Percentiles rank a stretch among this genome's conserved stretches.
Conservation (phyloP, 495 filamentous ascomycete genomes). For the Trichoderma erinaceum region DNA sequence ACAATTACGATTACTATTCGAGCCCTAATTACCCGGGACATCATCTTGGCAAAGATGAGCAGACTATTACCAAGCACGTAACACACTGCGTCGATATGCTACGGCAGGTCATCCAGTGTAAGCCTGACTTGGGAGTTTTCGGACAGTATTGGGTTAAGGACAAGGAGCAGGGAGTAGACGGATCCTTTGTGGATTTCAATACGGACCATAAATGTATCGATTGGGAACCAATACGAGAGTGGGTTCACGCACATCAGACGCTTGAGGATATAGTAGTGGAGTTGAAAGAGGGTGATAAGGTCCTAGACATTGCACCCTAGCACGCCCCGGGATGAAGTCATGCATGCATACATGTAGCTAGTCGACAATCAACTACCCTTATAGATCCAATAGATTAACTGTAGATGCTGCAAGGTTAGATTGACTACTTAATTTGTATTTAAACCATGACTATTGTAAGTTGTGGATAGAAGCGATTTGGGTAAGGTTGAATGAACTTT, state of each 20-base stretch:
- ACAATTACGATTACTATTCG: conserved; percentile 13
- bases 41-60: not conserved
- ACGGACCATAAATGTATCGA: conserved; percentile 17
- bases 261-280: not conserved
- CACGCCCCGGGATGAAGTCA: not conserved
- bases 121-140: conserved; percentile 23
- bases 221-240: conserved; percentile 9
- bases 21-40: not conserved
- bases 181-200: conserved; percentile 27
- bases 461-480: not conserved
- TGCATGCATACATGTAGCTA: not conserved
- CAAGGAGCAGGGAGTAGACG: conserved; percentile 16
- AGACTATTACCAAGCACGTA: conserved; percentile 16
- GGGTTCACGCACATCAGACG: not conserved
- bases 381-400: not conserved
- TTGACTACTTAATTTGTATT: not conserved
- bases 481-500: not conserved
- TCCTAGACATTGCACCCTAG: not conserved
- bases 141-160: conserved; percentile 21
- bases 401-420: not conserved
- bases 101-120: conserved; percentile 25
- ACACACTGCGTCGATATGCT: conserved; percentile 26
- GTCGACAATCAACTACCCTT: not conserved
- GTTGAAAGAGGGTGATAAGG: not conserved
- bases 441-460: too few species aligned